These are phyloP conservation scores for Sphaerulina populicola DNA, from an alignment of 2,329 filamentous ascomycete genomes.

Conservation along the genomic window DNA sequence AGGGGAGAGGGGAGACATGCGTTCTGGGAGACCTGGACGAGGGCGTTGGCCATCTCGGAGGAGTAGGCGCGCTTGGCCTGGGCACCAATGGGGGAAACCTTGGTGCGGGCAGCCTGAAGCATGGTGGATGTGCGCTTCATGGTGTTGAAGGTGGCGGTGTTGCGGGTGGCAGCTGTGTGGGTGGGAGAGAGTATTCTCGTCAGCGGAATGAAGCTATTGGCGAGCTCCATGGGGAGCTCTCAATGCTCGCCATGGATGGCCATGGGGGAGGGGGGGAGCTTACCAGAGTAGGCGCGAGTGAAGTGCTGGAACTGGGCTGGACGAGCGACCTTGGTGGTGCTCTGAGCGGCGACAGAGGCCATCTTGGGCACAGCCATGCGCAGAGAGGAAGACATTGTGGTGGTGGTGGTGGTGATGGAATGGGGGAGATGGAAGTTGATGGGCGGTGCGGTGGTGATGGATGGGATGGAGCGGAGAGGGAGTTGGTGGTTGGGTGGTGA, in stretches of 20 bases:
- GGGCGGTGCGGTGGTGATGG: no score
- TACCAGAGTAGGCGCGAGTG: conserved; percentile 64
- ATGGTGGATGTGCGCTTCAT: conserved; percentile 61
- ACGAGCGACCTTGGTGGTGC: conserved; percentile 69
- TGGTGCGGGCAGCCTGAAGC: conserved; percentile 27
- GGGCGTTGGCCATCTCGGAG: conserved; percentile 78
- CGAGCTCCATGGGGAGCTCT: conserved; percentile 8
- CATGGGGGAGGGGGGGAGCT: conserved; percentile 22
- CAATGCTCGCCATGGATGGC: conserved; percentile 9
- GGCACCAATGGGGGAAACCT: conserved; percentile 41
- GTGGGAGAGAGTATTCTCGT: conserved; percentile 6
- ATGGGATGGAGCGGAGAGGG: conserved; percentile 7
- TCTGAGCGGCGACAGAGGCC: conserved; percentile 56
- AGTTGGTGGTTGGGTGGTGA: conserved; percentile 21
- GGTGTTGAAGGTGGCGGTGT: conserved; percentile 58
- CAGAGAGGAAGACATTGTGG: conserved; percentile 66
- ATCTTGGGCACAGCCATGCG: conserved; percentile 71
- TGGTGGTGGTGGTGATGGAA: conserved; percentile 37
- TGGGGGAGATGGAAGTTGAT: conserved; percentile 20
- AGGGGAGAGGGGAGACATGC: no score
- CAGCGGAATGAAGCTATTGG: background rate
- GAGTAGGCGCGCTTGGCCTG: conserved; percentile 60
- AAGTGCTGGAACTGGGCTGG: conserved; percentile 53
- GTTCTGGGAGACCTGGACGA: conserved; percentile 76
- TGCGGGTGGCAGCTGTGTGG: conserved; percentile 28